Evolutionary conservation across 805 yeast species (phyloP).

Genomic region (Metschnikowia drakensbergensis): DNA sequence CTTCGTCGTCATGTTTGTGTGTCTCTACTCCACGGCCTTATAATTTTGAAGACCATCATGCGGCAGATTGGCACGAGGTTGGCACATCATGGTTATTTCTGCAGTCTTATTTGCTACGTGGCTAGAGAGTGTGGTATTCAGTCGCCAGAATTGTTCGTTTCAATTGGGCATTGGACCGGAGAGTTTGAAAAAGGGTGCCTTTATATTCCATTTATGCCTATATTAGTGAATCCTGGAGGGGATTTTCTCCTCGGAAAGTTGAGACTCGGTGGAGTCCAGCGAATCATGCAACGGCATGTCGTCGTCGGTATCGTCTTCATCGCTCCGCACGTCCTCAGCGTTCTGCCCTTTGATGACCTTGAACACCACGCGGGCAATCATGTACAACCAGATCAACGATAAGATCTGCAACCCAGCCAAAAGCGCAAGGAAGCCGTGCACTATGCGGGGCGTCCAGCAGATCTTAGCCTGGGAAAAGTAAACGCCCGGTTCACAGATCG

Average conservation of each 20-base stretch:
- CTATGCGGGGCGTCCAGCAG: constrained; percentile 48
- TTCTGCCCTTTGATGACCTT: constrained; percentile 67
- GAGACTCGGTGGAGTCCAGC: constrained; percentile 2
- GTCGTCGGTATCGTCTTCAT: constrained; percentile 56
- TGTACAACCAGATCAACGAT: constrained; percentile 67
- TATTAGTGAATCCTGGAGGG: not conserved
- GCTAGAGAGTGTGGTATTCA: no score
- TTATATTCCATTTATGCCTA: no score
- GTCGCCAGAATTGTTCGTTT: no score
- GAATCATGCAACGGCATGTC: constrained; percentile 15
- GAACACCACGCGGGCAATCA: constrained; percentile 66
- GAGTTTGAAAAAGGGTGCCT: no score
- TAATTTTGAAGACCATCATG: not conserved
- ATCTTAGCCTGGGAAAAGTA: constrained; percentile 1
- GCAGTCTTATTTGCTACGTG: no score
- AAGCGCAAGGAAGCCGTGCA: constrained; percentile 49
- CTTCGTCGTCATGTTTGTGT: constrained; percentile 49
- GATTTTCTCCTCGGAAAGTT: not conserved
- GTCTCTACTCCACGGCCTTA: constrained; percentile 26
- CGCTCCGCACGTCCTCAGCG: constrained; percentile 88
- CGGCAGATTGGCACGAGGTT: no score
- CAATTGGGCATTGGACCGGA: no score
- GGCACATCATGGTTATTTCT: no score
- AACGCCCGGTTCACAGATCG: constrained; percentile 37
- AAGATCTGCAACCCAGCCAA: constrained; percentile 65